A percentile compares a stretch with the other conserved stretches of the same genome.
Evolutionary conservation across 23 red algal species (phyloP).

Genomic region (Gracilaria gracilis): DNA sequence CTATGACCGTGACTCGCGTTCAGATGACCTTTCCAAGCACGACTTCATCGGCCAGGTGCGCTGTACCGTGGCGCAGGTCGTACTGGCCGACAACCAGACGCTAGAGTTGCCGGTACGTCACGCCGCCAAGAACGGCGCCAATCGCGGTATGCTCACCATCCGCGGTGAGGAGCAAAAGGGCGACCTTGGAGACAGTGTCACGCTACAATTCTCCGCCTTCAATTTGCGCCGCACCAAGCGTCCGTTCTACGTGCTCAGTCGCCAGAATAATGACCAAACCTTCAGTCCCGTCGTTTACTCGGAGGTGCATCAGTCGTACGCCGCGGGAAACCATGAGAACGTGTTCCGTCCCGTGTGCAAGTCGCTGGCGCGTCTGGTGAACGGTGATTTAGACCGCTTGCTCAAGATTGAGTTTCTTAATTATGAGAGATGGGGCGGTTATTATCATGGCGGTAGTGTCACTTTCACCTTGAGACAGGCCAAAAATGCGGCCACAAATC

Average conservation of each 20-base stretch:
- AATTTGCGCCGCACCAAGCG: constrained; percentile 20
- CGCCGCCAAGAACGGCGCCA: neutral
- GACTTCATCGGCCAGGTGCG: constrained; percentile 58
- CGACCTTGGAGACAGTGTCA: constrained; percentile 63
- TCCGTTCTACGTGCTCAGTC: constrained; percentile 64
- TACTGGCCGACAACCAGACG: constrained; percentile 61
- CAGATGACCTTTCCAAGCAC: constrained; percentile 34
- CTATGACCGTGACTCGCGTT: constrained; percentile 53
- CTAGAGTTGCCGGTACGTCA: constrained; percentile 9
- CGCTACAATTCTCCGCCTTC: constrained; percentile 50
- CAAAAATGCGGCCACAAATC: constrained; percentile 3
- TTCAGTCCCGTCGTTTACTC: constrained; percentile 55
- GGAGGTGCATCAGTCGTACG: constrained; percentile 50
- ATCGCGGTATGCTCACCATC: constrained; percentile 50
- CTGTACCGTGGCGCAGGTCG: constrained; percentile 66
- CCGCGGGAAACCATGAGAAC: neutral
- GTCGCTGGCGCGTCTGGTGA: constrained; percentile 44
- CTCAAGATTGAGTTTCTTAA: constrained; percentile 48
- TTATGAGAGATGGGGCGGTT: constrained; percentile 28
- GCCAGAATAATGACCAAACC: constrained; percentile 51
- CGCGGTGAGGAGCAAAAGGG: constrained; percentile 70
- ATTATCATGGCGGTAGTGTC: constrained; percentile 30
- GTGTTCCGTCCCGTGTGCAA: constrained; percentile 40
- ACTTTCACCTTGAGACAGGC: constrained; percentile 53
- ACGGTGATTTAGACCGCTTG: constrained; percentile 51